Evolutionary conservation across 192 early-diverging fungal genomes (phyloP).

Genomic region (Chytriomyces hyalinus): DNA sequence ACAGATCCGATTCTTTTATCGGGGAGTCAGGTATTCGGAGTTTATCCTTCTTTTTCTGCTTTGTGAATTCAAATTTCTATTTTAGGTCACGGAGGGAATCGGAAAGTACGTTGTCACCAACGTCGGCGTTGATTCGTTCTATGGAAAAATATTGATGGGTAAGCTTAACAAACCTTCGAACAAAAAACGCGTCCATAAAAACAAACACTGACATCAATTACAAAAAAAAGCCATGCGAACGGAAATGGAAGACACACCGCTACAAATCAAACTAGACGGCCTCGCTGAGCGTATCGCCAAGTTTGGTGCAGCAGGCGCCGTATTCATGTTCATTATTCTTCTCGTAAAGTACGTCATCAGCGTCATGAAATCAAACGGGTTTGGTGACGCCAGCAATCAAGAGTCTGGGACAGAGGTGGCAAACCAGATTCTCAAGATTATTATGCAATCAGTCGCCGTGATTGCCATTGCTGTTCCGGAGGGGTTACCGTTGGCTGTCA

Average conservation of each 20-base stretch:
- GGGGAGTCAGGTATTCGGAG: conserved; percentile 55
- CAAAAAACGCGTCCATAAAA: too few species aligned
- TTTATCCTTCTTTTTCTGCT: background rate
- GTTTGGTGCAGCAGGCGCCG: conserved; percentile 83
- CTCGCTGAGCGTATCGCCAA: conserved; percentile 94
- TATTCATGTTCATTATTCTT: conserved; percentile 86
- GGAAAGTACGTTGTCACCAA: conserved; percentile 83
- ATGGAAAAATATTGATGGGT: conserved; percentile 88
- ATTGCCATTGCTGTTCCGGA: conserved; percentile 99
- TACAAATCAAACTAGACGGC: conserved; percentile 87
- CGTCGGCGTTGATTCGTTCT: conserved; percentile 86
- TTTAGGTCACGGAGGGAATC: conserved; percentile 80
- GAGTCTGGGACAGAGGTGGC: conserved; percentile 22
- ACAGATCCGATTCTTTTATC: conserved; percentile 88
- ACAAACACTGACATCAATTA: too few species aligned
- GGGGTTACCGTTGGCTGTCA: conserved; percentile 96
- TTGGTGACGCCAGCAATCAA: conserved; percentile 24
- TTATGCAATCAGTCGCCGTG: conserved; percentile 90
- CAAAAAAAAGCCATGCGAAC: conserved; percentile 59
- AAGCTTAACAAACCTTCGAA: background rate
- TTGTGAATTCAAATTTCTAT: background rate
- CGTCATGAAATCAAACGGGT: conserved; percentile 29
- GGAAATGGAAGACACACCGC: conserved; percentile 85
- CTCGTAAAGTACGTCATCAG: conserved; percentile 82
- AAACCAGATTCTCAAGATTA: conserved; percentile 56